These are phyloP conservation scores for Salvia miltiorrhiza DNA, from an alignment of 257 asterid species.

Conservation along the genomic window DNA sequence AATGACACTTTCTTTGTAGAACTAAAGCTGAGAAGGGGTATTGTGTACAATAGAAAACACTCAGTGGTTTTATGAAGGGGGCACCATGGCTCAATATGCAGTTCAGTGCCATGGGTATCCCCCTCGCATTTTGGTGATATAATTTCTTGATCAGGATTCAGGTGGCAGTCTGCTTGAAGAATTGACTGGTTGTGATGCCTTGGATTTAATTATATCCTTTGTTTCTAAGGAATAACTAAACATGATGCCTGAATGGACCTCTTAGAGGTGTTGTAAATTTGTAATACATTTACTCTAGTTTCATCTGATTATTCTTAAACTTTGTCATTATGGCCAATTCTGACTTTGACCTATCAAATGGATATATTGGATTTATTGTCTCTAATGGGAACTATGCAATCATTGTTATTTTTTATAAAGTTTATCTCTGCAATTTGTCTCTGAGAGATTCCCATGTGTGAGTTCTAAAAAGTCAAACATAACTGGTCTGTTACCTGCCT, in stretches of 20 bases:
- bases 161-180: neutral
- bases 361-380: neutral
- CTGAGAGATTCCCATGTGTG: neutral
- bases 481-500: slow-evolving; percentile 9
- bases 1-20: neutral
- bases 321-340: neutral
- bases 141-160: neutral
- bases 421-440: neutral
- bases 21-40: neutral
- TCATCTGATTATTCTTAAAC: neutral
- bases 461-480: neutral
- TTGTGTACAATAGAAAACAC: neutral
- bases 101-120: neutral
- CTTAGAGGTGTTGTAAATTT: neutral
- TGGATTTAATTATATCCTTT: neutral
- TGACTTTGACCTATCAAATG: neutral
- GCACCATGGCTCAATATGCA: neutral
- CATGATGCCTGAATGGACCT: slow-evolving; percentile 1
- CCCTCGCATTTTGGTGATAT: neutral
- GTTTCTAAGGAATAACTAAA: neutral
- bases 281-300: neutral
- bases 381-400: neutral
- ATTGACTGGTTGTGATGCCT: neutral
- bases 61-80: neutral
- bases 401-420: neutral